phyloP scores from a whole-genome alignment of 2,329 filamentous ascomycete species.

The Alternaria sp. region DNA sequence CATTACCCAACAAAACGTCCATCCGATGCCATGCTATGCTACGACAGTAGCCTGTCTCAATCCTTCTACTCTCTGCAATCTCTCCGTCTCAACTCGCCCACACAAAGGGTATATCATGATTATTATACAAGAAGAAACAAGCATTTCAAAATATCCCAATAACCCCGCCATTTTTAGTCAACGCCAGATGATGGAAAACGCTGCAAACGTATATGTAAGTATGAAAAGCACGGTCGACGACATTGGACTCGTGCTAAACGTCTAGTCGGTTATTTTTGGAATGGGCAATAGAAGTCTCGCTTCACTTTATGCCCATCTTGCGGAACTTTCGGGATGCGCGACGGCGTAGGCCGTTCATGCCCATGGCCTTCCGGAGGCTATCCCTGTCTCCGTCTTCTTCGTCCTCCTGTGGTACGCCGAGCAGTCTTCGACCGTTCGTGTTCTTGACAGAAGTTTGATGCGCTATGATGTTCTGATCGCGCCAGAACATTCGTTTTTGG shows the following conservation, averaged over 20 bases:
- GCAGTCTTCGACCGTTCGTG: constrained; percentile 15
- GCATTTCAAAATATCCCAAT: background rate
- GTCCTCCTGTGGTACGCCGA: constrained; percentile 17
- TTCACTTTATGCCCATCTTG: constrained; percentile 27
- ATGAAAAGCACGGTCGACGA: background rate
- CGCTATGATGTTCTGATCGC: constrained; percentile 41
- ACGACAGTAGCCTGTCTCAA: background rate
- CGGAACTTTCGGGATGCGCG: constrained; percentile 36
- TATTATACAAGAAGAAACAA: constrained; percentile 27
- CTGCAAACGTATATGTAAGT: constrained; percentile 13
- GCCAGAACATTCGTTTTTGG: constrained; percentile 64
- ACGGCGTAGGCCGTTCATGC: constrained; percentile 31
- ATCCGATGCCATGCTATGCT: constrained; percentile 4
- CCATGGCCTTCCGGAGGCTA: constrained; percentile 29
- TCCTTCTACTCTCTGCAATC: constrained; percentile 6
- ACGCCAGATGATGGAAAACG: constrained; percentile 10
- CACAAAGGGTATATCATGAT: constrained; percentile 33
- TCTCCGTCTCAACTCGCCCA: constrained; percentile 10
- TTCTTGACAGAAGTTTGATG: constrained; percentile 33
- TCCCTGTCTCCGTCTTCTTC: constrained; percentile 31
- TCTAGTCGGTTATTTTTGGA: background rate
- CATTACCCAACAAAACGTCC: constrained; percentile 19
- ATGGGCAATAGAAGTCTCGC: background rate
- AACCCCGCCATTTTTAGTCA: constrained; percentile 10
- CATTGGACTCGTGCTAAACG: constrained; percentile 3